A percentile compares a stretch with the other conserved stretches of the same genome.
Evolutionary conservation across 176 grass and related monocot genomes (phyloP).

Genomic region (Puya raimondii): DNA sequence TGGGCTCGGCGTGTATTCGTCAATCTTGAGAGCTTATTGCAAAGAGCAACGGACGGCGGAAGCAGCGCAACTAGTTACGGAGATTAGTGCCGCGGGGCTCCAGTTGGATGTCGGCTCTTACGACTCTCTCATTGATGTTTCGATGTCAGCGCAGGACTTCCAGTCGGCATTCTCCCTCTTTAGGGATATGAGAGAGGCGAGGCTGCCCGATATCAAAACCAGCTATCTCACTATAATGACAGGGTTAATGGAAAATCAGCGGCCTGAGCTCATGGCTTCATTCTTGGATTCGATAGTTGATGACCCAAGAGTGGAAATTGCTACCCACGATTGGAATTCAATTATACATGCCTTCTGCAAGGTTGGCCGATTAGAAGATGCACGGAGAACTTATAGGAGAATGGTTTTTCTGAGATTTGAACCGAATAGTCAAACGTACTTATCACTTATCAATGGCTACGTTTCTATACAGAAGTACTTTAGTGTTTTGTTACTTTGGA

Average conservation of each 20-base stretch:
- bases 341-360: slow-evolving; percentile 97
- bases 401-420: slow-evolving; percentile 85
- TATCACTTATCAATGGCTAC: slow-evolving; percentile 91
- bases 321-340: slow-evolving; percentile 93
- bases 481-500: slow-evolving; percentile 88
- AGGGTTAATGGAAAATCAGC: slow-evolving; percentile 85
- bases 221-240: slow-evolving; percentile 99
- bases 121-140: slow-evolving; percentile 84
- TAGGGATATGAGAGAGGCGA: slow-evolving; percentile 88
- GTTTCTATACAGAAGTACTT: slow-evolving; percentile 81
- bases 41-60: slow-evolving; percentile 87
- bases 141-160: slow-evolving; percentile 90
- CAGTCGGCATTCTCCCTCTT: slow-evolving; percentile 91
- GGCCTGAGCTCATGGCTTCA: slow-evolving; percentile 86
- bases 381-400: slow-evolving; percentile 75
- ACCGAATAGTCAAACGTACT: slow-evolving; percentile 85
- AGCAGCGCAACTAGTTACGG: slow-evolving; percentile 70
- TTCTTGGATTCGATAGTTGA: slow-evolving; percentile 76
- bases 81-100: slow-evolving; percentile 64
- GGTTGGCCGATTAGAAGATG: slow-evolving; percentile 77
- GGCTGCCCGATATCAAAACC: slow-evolving; percentile 60
- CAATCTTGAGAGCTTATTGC: slow-evolving; percentile 90
- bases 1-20: slow-evolving; percentile 70
- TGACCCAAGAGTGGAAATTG: slow-evolving; percentile 76
- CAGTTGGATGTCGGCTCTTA: slow-evolving; percentile 67